phyloP scores from a whole-genome alignment of 257 asterid genomes.

The Solanum corneliomulleri region DNA sequence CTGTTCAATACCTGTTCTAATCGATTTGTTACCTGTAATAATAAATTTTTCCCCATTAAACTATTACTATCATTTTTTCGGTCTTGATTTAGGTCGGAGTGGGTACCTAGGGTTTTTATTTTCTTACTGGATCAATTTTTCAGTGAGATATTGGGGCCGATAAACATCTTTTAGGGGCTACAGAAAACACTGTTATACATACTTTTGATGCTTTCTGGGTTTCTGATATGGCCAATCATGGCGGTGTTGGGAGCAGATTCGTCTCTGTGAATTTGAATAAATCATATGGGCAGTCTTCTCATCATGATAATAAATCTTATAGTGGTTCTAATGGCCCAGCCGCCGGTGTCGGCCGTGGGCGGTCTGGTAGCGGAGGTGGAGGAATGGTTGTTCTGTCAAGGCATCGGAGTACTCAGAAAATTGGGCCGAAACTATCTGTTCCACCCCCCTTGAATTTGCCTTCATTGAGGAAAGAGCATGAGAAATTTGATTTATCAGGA shows the following conservation, averaged over 20 bases:
- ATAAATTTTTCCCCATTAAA: neutral
- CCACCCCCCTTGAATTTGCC: conserved; percentile 98
- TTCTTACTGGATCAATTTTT: neutral
- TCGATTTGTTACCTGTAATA: conserved; percentile 5
- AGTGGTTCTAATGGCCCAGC: conserved; percentile 52
- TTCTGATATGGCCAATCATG: conserved; percentile 78
- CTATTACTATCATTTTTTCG: neutral
- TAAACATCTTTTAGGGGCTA: conserved; percentile 14
- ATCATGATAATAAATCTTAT: conserved; percentile 39
- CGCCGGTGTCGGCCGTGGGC: conserved; percentile 31
- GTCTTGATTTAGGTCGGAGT: neutral
- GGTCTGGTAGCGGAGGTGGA: conserved; percentile 55
- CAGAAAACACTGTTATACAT: conserved; percentile 20
- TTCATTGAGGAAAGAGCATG: conserved; percentile 89
- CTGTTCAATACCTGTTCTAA: neutral
- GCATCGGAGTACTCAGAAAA: conserved; percentile 48
- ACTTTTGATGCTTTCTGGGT: conserved; percentile 68
- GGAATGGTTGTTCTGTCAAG: conserved; percentile 90
- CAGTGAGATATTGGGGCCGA: neutral
- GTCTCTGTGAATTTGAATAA: conserved; percentile 75
- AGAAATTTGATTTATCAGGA: conserved; percentile 57
- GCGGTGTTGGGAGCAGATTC: conserved; percentile 55
- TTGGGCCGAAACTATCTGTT: conserved; percentile 67
- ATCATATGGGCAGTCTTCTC: conserved; percentile 69
- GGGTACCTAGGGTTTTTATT: conserved; percentile 26